Percentiles rank a stretch among this genome's conserved stretches.
Conservation (phyloP, 2,329 filamentous ascomycete genomes). For the Penicillium nordicum region DNA sequence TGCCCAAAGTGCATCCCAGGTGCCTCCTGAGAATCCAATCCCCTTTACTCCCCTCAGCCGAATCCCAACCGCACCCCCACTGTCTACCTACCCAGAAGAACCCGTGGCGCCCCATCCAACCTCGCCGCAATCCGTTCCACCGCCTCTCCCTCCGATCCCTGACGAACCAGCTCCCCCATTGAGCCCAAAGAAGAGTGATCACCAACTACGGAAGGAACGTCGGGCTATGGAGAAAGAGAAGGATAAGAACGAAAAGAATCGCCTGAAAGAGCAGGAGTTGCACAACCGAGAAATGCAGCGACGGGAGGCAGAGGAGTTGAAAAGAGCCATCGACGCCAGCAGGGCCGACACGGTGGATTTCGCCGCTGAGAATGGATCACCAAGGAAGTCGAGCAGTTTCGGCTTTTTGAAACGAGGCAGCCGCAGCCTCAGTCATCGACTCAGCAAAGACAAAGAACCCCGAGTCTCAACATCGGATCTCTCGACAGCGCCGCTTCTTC, state of each 20-base stretch:
- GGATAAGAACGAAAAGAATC: conserved; percentile 55
- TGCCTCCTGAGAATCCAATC: conserved; percentile 37
- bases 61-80: conserved; percentile 44
- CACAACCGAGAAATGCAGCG: conserved; percentile 48
- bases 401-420: conserved; percentile 67
- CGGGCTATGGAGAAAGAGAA: conserved; percentile 47
- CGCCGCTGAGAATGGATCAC: conserved; percentile 38
- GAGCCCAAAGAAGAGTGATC: conserved; percentile 60
- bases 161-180: conserved; percentile 31
- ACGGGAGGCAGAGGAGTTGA: conserved; percentile 58
- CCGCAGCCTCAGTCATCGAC: conserved; percentile 75
- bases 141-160: conserved; percentile 32
- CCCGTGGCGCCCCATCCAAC: conserved; percentile 25
- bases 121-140: conserved; percentile 9
- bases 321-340: conserved; percentile 63
- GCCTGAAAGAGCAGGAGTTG: conserved; percentile 55
- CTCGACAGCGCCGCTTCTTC: conserved; percentile 10
- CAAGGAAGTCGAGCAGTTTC: conserved; percentile 46
- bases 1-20: conserved; percentile 39
- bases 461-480: conserved; percentile 29
- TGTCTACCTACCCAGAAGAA: conserved; percentile 45
- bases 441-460: conserved; percentile 44
- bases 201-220: conserved; percentile 61
- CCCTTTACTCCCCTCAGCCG: conserved; percentile 32
- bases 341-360: conserved; percentile 59